Evolutionary conservation across 768 basidiomycete species (phyloP).

Genomic region (Mycena alexandri): DNA sequence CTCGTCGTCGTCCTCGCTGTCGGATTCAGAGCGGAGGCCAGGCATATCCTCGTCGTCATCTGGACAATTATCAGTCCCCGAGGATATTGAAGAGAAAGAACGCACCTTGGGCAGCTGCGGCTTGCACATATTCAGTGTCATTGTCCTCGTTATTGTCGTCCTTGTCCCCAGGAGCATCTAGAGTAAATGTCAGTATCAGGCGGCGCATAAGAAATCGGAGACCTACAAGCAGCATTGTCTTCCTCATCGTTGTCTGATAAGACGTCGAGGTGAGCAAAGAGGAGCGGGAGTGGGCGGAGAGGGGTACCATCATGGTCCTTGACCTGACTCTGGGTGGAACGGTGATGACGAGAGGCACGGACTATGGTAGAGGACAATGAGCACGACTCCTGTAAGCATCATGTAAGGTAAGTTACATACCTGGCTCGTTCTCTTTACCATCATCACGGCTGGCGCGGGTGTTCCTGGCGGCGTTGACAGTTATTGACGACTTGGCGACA

Average conservation of each 20-base stretch:
- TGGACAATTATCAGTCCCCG: too few relatives aligned
- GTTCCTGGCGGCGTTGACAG: not conserved
- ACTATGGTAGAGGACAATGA: not conserved
- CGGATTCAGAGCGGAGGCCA: not conserved
- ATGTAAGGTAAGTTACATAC: not conserved
- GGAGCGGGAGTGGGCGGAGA: too few relatives aligned
- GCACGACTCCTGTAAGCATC: too few relatives aligned
- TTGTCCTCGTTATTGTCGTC: not conserved
- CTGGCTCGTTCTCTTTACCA: conserved; percentile 3
- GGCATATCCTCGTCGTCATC: not conserved
- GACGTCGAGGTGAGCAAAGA: too few relatives aligned
- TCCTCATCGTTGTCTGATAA: too few relatives aligned
- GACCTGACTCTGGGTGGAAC: too few relatives aligned
- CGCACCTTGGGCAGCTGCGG: too few relatives aligned
- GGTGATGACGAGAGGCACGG: not conserved
- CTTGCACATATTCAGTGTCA: not conserved
- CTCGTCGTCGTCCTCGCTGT: not conserved
- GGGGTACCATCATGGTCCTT: too few relatives aligned
- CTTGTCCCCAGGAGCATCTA: not conserved
- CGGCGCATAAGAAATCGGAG: too few relatives aligned
- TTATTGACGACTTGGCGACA: not conserved
- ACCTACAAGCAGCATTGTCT: not conserved
- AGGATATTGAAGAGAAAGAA: too few relatives aligned
- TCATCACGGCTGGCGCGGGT: too few relatives aligned
- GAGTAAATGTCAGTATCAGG: too few relatives aligned